Evolutionary conservation across 106 monocot genomes (phyloP).

Genomic region (Dendrobium nobile): DNA sequence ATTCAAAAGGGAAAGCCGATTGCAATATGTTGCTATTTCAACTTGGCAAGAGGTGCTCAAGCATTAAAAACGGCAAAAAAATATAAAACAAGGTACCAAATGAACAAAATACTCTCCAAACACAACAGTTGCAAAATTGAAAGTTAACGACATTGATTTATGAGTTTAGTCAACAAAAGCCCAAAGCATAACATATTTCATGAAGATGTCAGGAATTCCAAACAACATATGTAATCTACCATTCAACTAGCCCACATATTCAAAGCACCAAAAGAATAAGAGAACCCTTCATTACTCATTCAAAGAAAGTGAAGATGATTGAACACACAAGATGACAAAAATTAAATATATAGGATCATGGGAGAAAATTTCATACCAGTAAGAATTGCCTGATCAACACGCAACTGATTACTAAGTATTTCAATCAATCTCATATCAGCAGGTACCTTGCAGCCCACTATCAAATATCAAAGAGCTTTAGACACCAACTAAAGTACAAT

Average conservation of each 20-base stretch:
- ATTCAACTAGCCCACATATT: background rate
- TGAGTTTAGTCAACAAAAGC: too few relatives aligned
- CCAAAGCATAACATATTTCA: background rate
- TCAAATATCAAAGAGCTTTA: constrained; percentile 7
- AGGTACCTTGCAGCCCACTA: constrained; percentile 96
- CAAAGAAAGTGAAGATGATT: background rate
- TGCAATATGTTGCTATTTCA: too few relatives aligned
- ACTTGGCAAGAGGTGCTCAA: too few relatives aligned
- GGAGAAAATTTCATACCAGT: constrained; percentile 54
- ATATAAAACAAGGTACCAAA: too few relatives aligned
- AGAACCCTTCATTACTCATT: background rate
- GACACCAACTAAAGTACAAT: background rate
- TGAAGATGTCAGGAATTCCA: background rate
- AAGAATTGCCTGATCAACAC: constrained; percentile 99
- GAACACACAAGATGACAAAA: background rate
- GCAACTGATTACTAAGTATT: constrained; percentile 89
- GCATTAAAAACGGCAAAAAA: too few relatives aligned
- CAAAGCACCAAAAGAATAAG: background rate
- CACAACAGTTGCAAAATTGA: too few relatives aligned
- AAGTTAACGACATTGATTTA: too few relatives aligned
- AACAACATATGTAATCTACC: background rate
- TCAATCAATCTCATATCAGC: constrained; percentile 96
- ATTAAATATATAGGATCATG: background rate
- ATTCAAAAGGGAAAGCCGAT: too few relatives aligned
- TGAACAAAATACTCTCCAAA: too few relatives aligned